Evolutionary conservation across 2,329 filamentous ascomycete genomes (phyloP).

Genomic region (Diaporthe longicolla): DNA sequence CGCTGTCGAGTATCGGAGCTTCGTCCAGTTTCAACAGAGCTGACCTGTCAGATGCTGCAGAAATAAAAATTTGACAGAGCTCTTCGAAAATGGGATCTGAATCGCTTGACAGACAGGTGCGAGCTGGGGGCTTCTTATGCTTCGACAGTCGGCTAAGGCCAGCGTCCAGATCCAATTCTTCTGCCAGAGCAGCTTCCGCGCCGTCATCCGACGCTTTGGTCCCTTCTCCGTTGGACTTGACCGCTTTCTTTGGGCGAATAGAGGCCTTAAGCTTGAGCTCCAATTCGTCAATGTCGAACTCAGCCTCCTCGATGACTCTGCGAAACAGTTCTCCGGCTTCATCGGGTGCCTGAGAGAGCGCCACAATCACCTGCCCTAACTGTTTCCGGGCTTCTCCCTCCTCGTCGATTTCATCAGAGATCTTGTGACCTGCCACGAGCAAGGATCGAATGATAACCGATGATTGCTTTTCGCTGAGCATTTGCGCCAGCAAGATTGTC

Average conservation of each 20-base stretch:
- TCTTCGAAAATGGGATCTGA: conserved; percentile 69
- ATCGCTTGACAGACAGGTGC: conserved; percentile 67
- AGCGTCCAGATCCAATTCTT: conserved; percentile 55
- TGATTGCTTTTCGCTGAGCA: conserved; percentile 75
- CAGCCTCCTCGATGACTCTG: conserved; percentile 74
- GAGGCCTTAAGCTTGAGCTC: conserved; percentile 82
- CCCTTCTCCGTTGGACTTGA: conserved; percentile 57
- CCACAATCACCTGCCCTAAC: conserved; percentile 76
- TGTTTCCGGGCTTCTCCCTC: conserved; percentile 72
- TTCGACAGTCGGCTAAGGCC: conserved; percentile 57
- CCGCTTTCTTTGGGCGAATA: conserved; percentile 69
- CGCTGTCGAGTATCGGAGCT: conserved; percentile 67
- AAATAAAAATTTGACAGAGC: conserved; percentile 71
- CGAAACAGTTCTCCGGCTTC: conserved; percentile 75
- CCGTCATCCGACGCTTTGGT: conserved; percentile 62
- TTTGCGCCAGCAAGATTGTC: conserved; percentile 70
- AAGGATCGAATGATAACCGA: conserved; percentile 77
- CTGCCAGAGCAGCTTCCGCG: conserved; percentile 46
- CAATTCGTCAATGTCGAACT: conserved; percentile 80
- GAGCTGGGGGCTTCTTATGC: conserved; percentile 46
- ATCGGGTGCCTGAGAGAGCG: conserved; percentile 72
- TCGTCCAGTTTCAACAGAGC: conserved; percentile 67
- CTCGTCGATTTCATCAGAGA: conserved; percentile 68
- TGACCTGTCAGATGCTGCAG: conserved; percentile 62
- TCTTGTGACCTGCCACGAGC: conserved; percentile 71